Evolutionary conservation across 2,329 filamentous ascomycete genomes (phyloP), one percentile per base, ranked within the genome.

Genomic region (Fusarium sp.): DNA sequence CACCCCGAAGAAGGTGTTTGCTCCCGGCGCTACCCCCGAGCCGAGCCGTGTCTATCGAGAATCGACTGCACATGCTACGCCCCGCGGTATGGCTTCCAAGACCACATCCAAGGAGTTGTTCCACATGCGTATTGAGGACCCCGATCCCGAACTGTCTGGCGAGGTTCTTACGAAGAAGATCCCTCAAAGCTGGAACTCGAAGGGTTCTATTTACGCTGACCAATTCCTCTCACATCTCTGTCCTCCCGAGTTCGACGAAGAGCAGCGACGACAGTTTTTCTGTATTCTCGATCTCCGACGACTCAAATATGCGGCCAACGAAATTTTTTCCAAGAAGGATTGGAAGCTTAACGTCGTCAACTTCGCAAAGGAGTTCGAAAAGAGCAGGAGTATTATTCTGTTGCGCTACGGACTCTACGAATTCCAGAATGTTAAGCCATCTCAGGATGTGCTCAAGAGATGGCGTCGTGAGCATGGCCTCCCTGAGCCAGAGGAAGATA

Each of bases 331-430:
- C 23, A 88, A 86, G 78, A 90, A 90, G 78, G 88, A 89, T 72
- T 91, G 89, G 89, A 89, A 89, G 80, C 80, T 91, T 60, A 91
- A 91, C 71, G 86, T 90, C 23, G 79, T 88, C 71, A 90, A 90
- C 78, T 91, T 91, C 65, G 88, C 89, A 43, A 91, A 90, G 78
- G 89, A 90, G 78, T 91, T 89, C 69, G 89, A 91, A 78, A 91
- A 91, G 83, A 90, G 88, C 77, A 85, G 89, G 54, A 89, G 88
- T 73, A 81, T 91, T 47, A 90, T 91, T 64, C 86, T 91, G 80
- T 77, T 91, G 63, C 87, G 88, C 53, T 91, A 91, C 69, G 89
- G 88, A 5, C 84, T 90, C 4, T 91, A 90, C 76, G 87, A 90
- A 75, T 91, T 90, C 81, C 89, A 90, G 81, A 90, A 88, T 23